Conservation (phyloP, 148 eudicot genomes). For the Heliosperma pusillum region DNA sequence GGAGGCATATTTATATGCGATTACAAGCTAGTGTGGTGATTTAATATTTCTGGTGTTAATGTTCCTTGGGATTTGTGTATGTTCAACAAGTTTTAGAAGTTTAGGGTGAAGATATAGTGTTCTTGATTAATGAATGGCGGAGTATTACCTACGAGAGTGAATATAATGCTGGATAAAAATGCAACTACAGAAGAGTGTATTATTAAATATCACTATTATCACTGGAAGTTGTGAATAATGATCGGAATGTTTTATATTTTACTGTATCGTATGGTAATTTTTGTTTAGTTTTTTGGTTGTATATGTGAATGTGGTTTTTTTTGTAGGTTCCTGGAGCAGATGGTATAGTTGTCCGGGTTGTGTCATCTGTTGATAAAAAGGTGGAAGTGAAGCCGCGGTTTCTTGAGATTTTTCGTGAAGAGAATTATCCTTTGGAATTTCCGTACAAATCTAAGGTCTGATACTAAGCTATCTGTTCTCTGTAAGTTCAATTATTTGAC, state of each 20-base stretch:
- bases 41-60: not conserved
- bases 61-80: not conserved
- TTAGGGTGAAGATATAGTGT: not conserved
- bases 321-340: slow-evolving; percentile 95
- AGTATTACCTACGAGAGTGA: not conserved
- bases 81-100: not conserved
- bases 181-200: not conserved
- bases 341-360: slow-evolving; percentile 91
- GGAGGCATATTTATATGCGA: not conserved
- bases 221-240: not conserved
- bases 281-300: not conserved
- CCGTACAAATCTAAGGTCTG: slow-evolving; percentile 93
- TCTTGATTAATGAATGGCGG: not conserved
- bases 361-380: slow-evolving; percentile 98
- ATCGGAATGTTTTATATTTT: not conserved
- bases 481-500: not conserved
- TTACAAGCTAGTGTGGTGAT: not conserved
- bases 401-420: slow-evolving; percentile 90
- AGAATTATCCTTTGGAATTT: slow-evolving; percentile 79
- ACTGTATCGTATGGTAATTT: not conserved
- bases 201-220: not conserved
- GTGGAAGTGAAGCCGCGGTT: slow-evolving; percentile 91
- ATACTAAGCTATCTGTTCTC: not conserved
- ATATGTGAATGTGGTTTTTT: slow-evolving; percentile 10
- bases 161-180: not conserved